phyloP scores from a whole-genome alignment of 805 yeast genomes.

The Candida verbasci region DNA sequence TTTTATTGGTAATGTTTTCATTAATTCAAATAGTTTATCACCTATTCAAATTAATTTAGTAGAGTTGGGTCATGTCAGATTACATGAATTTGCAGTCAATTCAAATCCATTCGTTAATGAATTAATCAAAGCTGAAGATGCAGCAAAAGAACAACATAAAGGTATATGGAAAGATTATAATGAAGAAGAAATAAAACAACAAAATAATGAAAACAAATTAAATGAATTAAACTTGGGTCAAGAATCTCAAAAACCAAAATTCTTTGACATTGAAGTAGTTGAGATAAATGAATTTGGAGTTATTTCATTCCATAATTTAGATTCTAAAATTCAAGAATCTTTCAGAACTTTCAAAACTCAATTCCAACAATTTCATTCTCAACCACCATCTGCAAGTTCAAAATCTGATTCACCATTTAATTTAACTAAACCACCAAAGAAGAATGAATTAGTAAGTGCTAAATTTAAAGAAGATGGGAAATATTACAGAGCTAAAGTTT shows the following conservation, averaged over 20 bases:
- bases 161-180: slow-evolving; percentile 71
- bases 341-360: slow-evolving; percentile 43
- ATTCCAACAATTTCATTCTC: slow-evolving; percentile 43
- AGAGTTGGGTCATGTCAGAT: slow-evolving; percentile 57
- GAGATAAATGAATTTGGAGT: slow-evolving; percentile 42
- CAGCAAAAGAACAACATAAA: slow-evolving; percentile 48
- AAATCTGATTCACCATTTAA: slow-evolving; percentile 36
- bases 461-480: slow-evolving; percentile 49
- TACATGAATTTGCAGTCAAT: slow-evolving; percentile 62
- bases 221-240: slow-evolving; percentile 16
- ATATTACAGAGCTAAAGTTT: slow-evolving; percentile 55
- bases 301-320: slow-evolving; percentile 43
- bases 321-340: slow-evolving; percentile 30
- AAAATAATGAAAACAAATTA: slow-evolving; percentile 20
- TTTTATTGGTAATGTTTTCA: slow-evolving; percentile 66
- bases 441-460: slow-evolving; percentile 55
- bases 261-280: slow-evolving; percentile 51
- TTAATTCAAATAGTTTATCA: slow-evolving; percentile 39
- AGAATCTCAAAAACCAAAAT: slow-evolving; percentile 35
- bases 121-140: slow-evolving; percentile 56
- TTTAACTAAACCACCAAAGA: slow-evolving; percentile 42
- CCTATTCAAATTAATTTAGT: slow-evolving; percentile 60
- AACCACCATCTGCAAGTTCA: slow-evolving; percentile 31
- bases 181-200: slow-evolving; percentile 33
- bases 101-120: slow-evolving; percentile 53